Base-by-base conservation (phyloP, 768 basidiomycete genomes). In the Psilocybe azurescens region DNA sequence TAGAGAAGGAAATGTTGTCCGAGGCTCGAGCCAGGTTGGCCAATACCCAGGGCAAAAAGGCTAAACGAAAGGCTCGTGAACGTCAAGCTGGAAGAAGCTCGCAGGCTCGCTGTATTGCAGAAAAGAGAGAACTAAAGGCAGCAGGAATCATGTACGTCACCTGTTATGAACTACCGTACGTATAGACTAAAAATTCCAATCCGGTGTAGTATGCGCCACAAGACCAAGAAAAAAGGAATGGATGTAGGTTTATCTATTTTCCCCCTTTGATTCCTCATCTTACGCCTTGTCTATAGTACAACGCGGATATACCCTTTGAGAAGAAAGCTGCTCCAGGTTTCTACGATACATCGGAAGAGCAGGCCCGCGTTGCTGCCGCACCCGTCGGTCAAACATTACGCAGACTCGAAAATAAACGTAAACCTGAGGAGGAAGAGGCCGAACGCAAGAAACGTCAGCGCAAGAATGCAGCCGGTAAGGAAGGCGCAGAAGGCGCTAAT, bases 1-100 rank as follows among this genome's bases (percentile, higher is more conserved):
- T 68, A 95, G 95, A 99, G 77, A 99, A 99, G 88, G 97, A 99
- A 75, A 99, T 99, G 97, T 79, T 99, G 70, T 99, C 97, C 1
- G 97, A 99, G 75, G 97, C 97, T 30, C 90, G 97, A 67, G 97
- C 97, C 5, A 90, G 97, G 78, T 83, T 99, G 38, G 97, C 97
- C 53, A 99, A 99, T 73, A 99, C 97, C 0, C 97, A 99, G 75
- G 97, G 97, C 38, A 99, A 99, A 77, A 99, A 99, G 76, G 97
- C 97, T 2, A 99, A 99, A 75, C 90, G 97, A 68, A 99, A 99
- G 77, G 97, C 96, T 4, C 87, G 97, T 49, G 97, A 99, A 71
- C 90, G 97, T 61, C 97, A 98, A 98, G 71, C 79, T 99, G 39
- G 97, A 99, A 73, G 97, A 99, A 72, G 97, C 97, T 2, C 82